Evolutionary conservation across 2,329 filamentous ascomycete genomes (phyloP).

Genomic region (Teratosphaeria destructans): DNA sequence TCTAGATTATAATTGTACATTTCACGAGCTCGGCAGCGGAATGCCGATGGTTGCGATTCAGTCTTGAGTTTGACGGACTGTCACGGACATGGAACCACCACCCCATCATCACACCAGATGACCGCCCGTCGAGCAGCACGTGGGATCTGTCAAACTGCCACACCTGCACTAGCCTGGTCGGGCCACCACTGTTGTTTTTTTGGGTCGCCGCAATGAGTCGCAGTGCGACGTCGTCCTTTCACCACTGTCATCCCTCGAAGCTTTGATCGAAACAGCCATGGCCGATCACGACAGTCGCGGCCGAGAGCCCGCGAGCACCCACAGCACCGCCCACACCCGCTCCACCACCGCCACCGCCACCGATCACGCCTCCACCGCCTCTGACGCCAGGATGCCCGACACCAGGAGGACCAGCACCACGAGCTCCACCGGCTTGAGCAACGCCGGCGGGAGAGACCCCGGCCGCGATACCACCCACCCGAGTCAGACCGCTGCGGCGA

Average conservation of each 20-base stretch:
- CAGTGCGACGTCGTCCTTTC: background rate
- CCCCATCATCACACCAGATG: background rate
- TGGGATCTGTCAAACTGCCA: background rate
- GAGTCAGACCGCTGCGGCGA: conserved; percentile 17
- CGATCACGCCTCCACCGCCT: background rate
- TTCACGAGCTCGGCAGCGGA: no score
- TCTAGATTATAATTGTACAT: no score
- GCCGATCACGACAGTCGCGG: conserved; percentile 1
- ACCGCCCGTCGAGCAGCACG: background rate
- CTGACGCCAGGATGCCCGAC: conserved; percentile 1
- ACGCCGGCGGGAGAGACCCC: conserved; percentile 1
- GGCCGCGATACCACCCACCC: conserved; percentile 14
- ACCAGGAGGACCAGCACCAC: conserved; percentile 7
- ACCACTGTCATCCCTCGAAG: no score
- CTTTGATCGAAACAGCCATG: background rate
- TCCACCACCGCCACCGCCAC: background rate
- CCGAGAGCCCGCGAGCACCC: background rate
- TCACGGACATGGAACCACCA: background rate
- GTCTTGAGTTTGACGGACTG: background rate
- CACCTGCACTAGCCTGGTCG: background rate
- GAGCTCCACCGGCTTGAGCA: conserved; percentile 6
- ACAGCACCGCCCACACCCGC: background rate
- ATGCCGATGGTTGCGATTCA: background rate
- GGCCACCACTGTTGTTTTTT: no score
- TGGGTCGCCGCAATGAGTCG: background rate